Conservation (phyloP, 2,329 filamentous ascomycete genomes). For the Chalaropsis ovoidea region DNA sequence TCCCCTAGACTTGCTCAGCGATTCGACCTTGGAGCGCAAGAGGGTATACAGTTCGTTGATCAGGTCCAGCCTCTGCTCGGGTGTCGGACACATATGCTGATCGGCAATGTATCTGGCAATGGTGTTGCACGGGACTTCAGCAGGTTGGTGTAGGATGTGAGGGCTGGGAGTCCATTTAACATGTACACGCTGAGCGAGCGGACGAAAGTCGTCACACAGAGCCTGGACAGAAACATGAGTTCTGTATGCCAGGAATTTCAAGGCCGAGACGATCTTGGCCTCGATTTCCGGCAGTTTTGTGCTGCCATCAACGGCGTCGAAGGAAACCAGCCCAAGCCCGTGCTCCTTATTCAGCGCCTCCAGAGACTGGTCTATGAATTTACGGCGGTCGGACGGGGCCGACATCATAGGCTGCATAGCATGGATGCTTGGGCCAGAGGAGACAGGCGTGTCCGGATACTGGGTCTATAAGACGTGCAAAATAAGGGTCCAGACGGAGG, state of each 20-base stretch:
- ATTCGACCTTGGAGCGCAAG: not conserved
- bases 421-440: not conserved
- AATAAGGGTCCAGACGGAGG: not conserved
- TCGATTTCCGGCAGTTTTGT: not conserved
- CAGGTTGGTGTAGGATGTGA: not conserved
- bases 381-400: not conserved
- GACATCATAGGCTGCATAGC: not conserved
- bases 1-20: not conserved
- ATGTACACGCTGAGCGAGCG: not conserved
- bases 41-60: not conserved
- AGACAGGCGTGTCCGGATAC: not conserved
- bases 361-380: not conserved
- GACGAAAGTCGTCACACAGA: constrained; percentile 6
- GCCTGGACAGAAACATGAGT: not conserved
- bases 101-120: not conserved
- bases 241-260: not conserved
- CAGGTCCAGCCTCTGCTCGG: not conserved
- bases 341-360: not conserved
- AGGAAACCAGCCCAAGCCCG: not conserved
- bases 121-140: not conserved
- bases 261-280: not conserved
- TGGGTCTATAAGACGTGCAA: not conserved
- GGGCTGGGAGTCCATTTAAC: not conserved
- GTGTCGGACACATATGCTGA: not conserved
- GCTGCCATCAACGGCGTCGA: not conserved